Percentiles rank a stretch among this genome's conserved stretches.
phyloP scores from a whole-genome alignment of 208 protist species.

The Crithidia brevicula region DNA sequence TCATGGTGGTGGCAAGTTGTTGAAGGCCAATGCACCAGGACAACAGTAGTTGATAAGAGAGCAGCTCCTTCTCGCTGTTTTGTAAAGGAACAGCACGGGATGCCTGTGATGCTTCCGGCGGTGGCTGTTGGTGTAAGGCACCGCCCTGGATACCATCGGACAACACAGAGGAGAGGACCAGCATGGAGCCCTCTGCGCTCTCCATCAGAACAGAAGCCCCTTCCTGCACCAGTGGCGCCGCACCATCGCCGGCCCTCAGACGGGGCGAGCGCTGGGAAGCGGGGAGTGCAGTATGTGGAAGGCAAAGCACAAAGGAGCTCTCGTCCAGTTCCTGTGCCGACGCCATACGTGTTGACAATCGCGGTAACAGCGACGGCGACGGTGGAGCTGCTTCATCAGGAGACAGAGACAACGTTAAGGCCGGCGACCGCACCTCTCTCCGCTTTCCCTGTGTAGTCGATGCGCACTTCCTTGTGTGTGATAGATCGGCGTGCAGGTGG shows the following conservation, averaged over 20 bases:
- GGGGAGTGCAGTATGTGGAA: neutral
- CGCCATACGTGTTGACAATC: neutral
- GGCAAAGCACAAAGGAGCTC: neutral
- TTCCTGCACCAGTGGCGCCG: neutral
- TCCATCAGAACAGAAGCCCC: neutral
- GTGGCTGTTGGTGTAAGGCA: neutral
- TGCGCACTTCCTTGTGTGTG: neutral
- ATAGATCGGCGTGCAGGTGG: neutral
- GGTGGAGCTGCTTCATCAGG: neutral
- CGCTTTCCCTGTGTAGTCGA: neutral
- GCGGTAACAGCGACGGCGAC: neutral
- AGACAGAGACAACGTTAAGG: neutral
- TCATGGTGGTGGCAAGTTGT: conserved; percentile 5
- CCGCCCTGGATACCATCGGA: neutral
- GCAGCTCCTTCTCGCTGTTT: too few species aligned
- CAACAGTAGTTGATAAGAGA: too few species aligned
- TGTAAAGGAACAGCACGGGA: neutral
- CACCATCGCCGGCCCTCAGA: too few species aligned
- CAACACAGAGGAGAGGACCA: neutral
- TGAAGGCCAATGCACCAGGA: conserved; percentile 22
- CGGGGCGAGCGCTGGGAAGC: too few species aligned
- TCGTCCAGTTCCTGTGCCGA: neutral
- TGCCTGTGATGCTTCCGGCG: neutral
- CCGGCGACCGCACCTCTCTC: too few species aligned
- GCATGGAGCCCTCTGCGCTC: neutral